These are phyloP conservation scores for Novymonas esmeraldas DNA, from an alignment of 208 protist genomes.

Conservation along the genomic window DNA sequence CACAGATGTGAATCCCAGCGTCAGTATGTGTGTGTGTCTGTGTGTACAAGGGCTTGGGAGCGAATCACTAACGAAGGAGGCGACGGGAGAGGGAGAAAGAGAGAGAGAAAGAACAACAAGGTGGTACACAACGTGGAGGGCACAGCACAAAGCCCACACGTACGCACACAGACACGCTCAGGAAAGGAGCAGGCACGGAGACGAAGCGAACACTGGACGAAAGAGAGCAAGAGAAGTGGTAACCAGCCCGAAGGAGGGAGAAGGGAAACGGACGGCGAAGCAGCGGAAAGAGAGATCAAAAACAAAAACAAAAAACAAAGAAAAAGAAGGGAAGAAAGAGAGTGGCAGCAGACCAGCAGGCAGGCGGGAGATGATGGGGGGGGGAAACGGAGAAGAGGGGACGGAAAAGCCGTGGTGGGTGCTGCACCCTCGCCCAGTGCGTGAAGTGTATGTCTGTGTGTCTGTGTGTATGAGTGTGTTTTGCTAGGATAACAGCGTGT, in stretches of 20 bases:
- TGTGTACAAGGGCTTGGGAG: not conserved
- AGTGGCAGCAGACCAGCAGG: not conserved
- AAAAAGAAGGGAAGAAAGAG: not conserved
- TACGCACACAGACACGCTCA: not conserved
- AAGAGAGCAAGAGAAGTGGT: too few relatives aligned
- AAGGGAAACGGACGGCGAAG: not conserved
- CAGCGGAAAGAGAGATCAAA: not conserved
- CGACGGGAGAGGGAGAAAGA: not conserved
- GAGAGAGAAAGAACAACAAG: not conserved
- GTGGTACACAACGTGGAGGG: too few relatives aligned
- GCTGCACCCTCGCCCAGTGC: too few relatives aligned
- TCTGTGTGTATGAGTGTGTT: too few relatives aligned
- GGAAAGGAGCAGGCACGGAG: not conserved
- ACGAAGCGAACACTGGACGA: not conserved
- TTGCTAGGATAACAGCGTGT: too few relatives aligned
- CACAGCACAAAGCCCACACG: too few relatives aligned
- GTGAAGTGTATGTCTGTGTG: too few relatives aligned
- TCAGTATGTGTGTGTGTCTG: not conserved
- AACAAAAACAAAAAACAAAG: not conserved
- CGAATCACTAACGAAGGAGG: not conserved
- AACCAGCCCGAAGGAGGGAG: not conserved
- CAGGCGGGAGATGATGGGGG: too few relatives aligned
- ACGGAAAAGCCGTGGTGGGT: not conserved
- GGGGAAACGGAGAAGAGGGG: not conserved
- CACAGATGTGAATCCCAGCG: not conserved